These are phyloP conservation scores for Wallacemonas sp. DNA, from an alignment of 208 protist genomes.

Conservation along the genomic window DNA sequence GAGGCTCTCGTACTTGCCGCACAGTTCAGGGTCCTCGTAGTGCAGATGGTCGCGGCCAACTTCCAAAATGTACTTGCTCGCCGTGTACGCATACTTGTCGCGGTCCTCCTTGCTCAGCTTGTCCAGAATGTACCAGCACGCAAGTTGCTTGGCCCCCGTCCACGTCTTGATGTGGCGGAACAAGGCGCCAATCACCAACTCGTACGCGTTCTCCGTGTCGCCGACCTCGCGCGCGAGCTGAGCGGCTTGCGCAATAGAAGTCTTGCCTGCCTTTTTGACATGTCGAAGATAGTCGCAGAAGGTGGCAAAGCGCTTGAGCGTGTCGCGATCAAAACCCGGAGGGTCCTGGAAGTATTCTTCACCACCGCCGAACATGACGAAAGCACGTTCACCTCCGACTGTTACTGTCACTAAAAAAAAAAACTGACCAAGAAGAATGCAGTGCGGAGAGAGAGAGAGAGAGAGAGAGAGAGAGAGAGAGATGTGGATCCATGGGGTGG, in stretches of 20 bases:
- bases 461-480: background rate
- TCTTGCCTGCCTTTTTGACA: conserved; percentile 81
- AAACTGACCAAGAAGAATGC: conserved; percentile 16
- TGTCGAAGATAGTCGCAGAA: conserved; percentile 75
- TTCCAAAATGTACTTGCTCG: conserved; percentile 87
- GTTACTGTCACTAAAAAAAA: no score
- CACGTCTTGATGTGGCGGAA: conserved; percentile 92
- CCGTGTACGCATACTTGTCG: conserved; percentile 84
- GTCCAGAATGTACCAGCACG: conserved; percentile 92
- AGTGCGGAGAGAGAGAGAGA: background rate
- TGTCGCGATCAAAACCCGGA: conserved; percentile 78
- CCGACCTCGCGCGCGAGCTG: conserved; percentile 74
- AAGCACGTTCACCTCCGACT: no score
- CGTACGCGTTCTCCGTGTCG: conserved; percentile 64
- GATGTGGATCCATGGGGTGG: no score
- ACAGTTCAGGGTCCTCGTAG: conserved; percentile 80
- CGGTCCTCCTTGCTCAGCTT: conserved; percentile 89
- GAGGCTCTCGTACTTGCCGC: conserved; percentile 86
- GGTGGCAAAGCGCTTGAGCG: conserved; percentile 65
- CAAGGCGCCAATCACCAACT: conserved; percentile 83
- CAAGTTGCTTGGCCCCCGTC: conserved; percentile 80
- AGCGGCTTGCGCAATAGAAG: conserved; percentile 52
- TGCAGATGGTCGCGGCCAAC: conserved; percentile 90
- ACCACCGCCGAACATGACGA: conserved; percentile 86
- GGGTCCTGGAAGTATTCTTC: conserved; percentile 91